A percentile compares a stretch with the other conserved stretches of the same genome.
Conservation (phyloP, 768 basidiomycete genomes). For the Termitomyces sp. region DNA sequence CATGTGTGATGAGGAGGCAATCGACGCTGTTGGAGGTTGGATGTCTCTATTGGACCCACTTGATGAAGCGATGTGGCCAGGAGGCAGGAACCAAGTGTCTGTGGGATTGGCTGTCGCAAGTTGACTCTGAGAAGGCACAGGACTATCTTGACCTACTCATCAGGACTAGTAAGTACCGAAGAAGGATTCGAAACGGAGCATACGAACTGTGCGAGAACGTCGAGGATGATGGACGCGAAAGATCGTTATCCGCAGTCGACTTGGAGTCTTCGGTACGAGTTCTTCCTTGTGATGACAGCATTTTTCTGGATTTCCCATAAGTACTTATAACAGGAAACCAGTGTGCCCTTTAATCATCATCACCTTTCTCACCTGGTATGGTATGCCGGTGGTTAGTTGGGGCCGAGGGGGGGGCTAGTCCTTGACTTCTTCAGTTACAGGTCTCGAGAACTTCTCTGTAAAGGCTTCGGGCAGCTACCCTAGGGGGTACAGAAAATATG, state of each 20-base stretch:
- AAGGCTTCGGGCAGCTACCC: background rate
- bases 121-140: slow-evolving; percentile 4
- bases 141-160: slow-evolving; percentile 9
- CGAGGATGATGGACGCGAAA: slow-evolving; percentile 18
- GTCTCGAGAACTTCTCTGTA: slow-evolving; percentile 9
- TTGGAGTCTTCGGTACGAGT: slow-evolving; percentile 25
- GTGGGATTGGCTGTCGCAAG: slow-evolving; percentile 5
- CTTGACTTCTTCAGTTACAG: slow-evolving; percentile 12
- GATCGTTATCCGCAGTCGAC: slow-evolving; percentile 19
- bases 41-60: slow-evolving; percentile 12
- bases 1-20: slow-evolving; percentile 34
- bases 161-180: slow-evolving; percentile 4
- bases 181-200: slow-evolving; percentile 1
- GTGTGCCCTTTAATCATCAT: slow-evolving; percentile 11
- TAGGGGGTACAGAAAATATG: too few relatives aligned
- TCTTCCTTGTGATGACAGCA: slow-evolving; percentile 32
- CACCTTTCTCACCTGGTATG: slow-evolving; percentile 21
- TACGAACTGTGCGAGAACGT: slow-evolving; percentile 19
- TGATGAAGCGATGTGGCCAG: slow-evolving; percentile 12
- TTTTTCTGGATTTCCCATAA: slow-evolving; percentile 17
- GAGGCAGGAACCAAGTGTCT: slow-evolving; percentile 10
- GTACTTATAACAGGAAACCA: slow-evolving; percentile 21
- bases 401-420: slow-evolving; percentile 24
- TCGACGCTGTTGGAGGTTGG: slow-evolving; percentile 13
- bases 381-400: slow-evolving; percentile 24